phyloP scores from a whole-genome alignment of 2,329 filamentous ascomycete species.

The Phaeophleospora eucalypticola region DNA sequence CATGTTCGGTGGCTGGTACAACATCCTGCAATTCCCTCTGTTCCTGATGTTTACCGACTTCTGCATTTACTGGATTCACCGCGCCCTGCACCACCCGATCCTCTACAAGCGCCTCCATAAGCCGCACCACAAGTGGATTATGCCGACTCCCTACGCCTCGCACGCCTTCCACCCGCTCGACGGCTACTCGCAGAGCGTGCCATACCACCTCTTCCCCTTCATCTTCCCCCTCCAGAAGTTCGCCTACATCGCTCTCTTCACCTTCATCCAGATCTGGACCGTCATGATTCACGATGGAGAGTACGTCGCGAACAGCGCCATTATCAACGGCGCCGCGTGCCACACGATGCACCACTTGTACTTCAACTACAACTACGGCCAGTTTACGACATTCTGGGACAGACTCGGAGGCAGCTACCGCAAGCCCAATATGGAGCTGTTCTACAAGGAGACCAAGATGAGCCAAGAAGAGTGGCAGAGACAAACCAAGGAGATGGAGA shows the following conservation, averaged over 20 bases:
- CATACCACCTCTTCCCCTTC: constrained; percentile 92
- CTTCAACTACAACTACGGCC: constrained; percentile 89
- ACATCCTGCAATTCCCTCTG: constrained; percentile 75
- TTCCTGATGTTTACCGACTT: constrained; percentile 88
- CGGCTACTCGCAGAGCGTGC: constrained; percentile 80
- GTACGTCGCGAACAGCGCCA: constrained; percentile 82
- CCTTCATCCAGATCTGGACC: constrained; percentile 95
- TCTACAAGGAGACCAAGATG: constrained; percentile 82
- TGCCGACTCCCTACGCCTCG: constrained; percentile 89
- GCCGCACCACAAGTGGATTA: constrained; percentile 99
- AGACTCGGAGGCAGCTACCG: constrained; percentile 81
- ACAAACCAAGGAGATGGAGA: constrained; percentile 72
- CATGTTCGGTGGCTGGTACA: constrained; percentile 54
- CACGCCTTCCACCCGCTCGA: constrained; percentile 95
- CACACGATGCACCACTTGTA: constrained; percentile 88
- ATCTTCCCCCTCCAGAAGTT: constrained; percentile 89
- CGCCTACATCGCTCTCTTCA: constrained; percentile 78
- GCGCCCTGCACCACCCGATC: constrained; percentile 72
- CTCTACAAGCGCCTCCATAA: constrained; percentile 91
- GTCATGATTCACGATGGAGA: constrained; percentile 95
- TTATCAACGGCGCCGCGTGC: constrained; percentile 92
- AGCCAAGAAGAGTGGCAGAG: constrained; percentile 72
- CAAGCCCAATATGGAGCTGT: constrained; percentile 79
- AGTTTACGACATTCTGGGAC: constrained; percentile 92
- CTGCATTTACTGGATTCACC: constrained; percentile 88